These are phyloP conservation scores for Hypoxylon sp. DNA, from an alignment of 2,329 filamentous ascomycete species.

Conservation along the genomic window DNA sequence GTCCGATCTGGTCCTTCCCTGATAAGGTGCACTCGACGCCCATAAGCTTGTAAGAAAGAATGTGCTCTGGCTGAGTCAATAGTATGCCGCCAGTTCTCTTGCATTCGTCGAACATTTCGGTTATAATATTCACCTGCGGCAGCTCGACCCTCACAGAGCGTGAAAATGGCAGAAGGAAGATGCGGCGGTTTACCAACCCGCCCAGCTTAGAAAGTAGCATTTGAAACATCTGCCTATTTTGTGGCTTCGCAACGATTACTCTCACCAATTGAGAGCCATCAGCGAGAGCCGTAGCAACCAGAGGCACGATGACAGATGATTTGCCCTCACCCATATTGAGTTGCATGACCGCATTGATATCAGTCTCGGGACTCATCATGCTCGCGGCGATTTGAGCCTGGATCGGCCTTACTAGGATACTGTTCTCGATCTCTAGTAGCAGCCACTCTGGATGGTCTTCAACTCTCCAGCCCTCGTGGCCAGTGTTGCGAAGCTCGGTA, in stretches of 20 bases:
- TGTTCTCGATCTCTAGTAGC: slow-evolving; percentile 72
- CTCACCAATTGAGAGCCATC: slow-evolving; percentile 64
- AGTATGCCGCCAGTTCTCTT: slow-evolving; percentile 65
- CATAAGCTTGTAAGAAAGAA: slow-evolving; percentile 73
- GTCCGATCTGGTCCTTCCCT: slow-evolving; percentile 47
- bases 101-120: slow-evolving; percentile 58
- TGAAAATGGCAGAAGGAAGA: slow-evolving; percentile 71
- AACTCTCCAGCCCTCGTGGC: slow-evolving; percentile 68
- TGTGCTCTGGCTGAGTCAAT: slow-evolving; percentile 71
- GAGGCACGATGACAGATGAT: slow-evolving; percentile 75
- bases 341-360: slow-evolving; percentile 68
- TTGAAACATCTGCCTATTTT: slow-evolving; percentile 70
- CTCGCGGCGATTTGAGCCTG: slow-evolving; percentile 68
- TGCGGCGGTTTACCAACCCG: slow-evolving; percentile 64
- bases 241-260: slow-evolving; percentile 70
- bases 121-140: slow-evolving; percentile 53
- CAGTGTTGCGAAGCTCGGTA: slow-evolving; percentile 60
- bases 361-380: slow-evolving; percentile 61
- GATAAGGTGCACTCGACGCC: slow-evolving; percentile 62
- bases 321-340: slow-evolving; percentile 81
- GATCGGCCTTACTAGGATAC: slow-evolving; percentile 68
- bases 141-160: slow-evolving; percentile 56
- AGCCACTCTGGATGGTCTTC: slow-evolving; percentile 68
- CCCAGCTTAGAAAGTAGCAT: slow-evolving; percentile 67
- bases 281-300: slow-evolving; percentile 66